These are phyloP conservation scores for Fraxinus anomala DNA, from an alignment of 257 asterid species.

Conservation along the genomic window DNA sequence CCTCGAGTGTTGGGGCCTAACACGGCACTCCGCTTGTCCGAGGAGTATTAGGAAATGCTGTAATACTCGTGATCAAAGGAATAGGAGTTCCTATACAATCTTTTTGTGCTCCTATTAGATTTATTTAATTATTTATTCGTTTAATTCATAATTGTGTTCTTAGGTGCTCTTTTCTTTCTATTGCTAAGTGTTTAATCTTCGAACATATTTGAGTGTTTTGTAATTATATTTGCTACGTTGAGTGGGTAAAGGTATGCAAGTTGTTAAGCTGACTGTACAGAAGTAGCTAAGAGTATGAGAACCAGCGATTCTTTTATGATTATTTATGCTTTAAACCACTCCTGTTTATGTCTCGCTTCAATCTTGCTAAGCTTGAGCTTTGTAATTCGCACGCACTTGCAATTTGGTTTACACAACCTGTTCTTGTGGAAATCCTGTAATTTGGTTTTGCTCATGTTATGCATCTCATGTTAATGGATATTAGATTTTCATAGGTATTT, in stretches of 20 bases:
- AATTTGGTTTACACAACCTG: neutral
- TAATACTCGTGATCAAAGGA: neutral
- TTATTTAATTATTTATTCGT: neutral
- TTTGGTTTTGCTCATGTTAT: neutral
- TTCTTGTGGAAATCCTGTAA: neutral
- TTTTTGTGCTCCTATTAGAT: neutral
- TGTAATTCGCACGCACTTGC: neutral
- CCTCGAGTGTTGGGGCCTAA: no score
- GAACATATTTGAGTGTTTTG: neutral
- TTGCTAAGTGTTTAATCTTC: neutral
- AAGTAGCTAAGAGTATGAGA: neutral
- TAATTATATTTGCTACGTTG: neutral
- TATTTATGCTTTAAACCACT: neutral
- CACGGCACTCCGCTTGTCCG: no score
- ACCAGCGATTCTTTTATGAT: neutral
- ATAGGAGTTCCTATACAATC: neutral
- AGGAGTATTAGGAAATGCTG: no score
- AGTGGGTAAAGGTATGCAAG: neutral
- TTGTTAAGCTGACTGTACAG: neutral
- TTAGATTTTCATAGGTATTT: neutral
- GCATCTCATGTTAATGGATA: neutral
- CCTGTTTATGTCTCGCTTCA: neutral
- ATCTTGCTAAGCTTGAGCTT: neutral
- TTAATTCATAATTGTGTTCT: neutral
- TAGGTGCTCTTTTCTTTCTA: neutral